A percentile compares a stretch with the other conserved stretches of the same genome.
These are phyloP conservation scores for Kurtzmaniella fragi DNA, from an alignment of 805 yeast genomes.

Conservation along the genomic window DNA sequence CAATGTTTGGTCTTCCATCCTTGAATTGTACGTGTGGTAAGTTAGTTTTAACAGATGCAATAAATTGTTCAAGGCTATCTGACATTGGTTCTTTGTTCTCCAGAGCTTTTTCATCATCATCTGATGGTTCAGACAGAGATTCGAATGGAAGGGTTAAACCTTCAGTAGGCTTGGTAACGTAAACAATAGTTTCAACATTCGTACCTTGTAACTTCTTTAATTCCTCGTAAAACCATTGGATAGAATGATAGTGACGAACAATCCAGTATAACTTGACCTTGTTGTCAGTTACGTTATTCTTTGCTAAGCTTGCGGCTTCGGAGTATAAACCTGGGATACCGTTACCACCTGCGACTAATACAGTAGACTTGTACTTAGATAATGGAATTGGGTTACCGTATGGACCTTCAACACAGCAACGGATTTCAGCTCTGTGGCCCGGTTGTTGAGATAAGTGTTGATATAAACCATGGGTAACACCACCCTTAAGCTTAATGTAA, in stretches of 20 bases:
- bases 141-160: constrained; percentile 1
- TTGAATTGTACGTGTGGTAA: constrained; percentile 37
- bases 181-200: constrained; percentile 27
- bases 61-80: background rate
- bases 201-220: constrained; percentile 21
- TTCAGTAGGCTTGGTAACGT: constrained; percentile 24
- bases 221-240: constrained; percentile 26
- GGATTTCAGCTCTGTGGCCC: constrained; percentile 23
- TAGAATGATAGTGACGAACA: constrained; percentile 23
- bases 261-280: constrained; percentile 21
- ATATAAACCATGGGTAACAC: constrained; percentile 32
- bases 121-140: background rate
- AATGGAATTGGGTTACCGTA: constrained; percentile 31
- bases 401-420: constrained; percentile 35
- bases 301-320: constrained; percentile 24
- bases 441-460: constrained; percentile 28
- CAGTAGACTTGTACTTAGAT: constrained; percentile 20
- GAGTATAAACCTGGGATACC: constrained; percentile 38
- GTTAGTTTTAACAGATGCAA: constrained; percentile 10
- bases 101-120: constrained; percentile 5
- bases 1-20: constrained; percentile 40
- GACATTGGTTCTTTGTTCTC: background rate
- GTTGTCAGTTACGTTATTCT: constrained; percentile 3
- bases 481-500: constrained; percentile 37
- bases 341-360: constrained; percentile 34